Base-by-base conservation (phyloP, 768 basidiomycete species). In the Tricholoma furcatifolium region DNA sequence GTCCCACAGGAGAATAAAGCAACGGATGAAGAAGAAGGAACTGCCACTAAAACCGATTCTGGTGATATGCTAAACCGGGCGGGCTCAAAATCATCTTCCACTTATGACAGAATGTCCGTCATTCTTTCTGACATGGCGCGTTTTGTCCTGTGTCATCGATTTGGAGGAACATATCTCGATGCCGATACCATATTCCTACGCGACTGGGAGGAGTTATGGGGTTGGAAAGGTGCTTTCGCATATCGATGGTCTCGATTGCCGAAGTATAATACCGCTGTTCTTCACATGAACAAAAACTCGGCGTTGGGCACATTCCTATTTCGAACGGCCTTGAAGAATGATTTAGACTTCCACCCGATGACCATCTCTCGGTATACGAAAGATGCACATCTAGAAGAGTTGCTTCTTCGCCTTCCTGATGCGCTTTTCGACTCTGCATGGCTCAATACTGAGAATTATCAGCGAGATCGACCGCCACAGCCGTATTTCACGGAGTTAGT, bases 171-270 rank as follows among this genome's bases (percentile, higher is more conserved):
- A 44, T 99, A 98, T 65, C 84, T 99, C 47, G 96, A 99, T 63
- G 94, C 95, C 9, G 97, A 98, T 66, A 98, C 93, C 8, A 83
- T 99, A 58, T 84, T 99, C 60, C 72, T 99, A 30, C 87, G 97
- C 18, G 96, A 99, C 64, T 99, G 97, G 97, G 95, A 97, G 66
- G 96, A 98, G 60, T 75, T 99, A 5, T 98, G 93, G 93, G 93
- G 92, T 24, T 97, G 91, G 88, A 84, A 87, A 61, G 95, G 95
- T 35, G 93, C 94, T 15, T 99, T 97, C 62, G 95, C 96, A 7
- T 98, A 98, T 67, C 80, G 96, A 2, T 99, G 96, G 96, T 92
- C 90, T 18, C 85, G 92, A 43, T 74, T 95, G 56, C 83, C 89
- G 63, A 91, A 87, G 66, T 98, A 98, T 70, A 98, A 98, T 75